Base-by-base conservation (phyloP, 2,329 filamentous ascomycete genomes). In the Fragosphaeria purpurea region DNA sequence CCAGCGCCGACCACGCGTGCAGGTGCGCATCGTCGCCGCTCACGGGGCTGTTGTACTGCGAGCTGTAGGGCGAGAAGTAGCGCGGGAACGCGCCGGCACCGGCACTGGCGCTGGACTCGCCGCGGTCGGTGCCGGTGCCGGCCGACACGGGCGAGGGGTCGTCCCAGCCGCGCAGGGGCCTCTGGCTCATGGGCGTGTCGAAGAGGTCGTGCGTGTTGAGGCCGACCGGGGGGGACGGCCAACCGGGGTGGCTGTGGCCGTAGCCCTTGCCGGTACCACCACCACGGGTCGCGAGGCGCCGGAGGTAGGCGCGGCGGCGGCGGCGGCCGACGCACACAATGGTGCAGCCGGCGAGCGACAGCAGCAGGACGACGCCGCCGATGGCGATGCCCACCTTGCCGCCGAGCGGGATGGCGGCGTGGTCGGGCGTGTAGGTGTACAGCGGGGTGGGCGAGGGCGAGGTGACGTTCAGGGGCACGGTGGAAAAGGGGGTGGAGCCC, bases 21-120 rank as follows among this genome's bases (percentile, higher is more conserved):
- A 57, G 55, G 0, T 60, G 58, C 51, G 13, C 60, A 38, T 73
- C 71, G 35, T 73, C 72, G 0, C 65, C 72, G 48, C 69, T 76
- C 53, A 78, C 68, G 1, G 79, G 79, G 58, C 77, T 81, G 61
- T 69, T 78, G 63, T 73, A 82, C 53, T 79, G 75, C 41, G 77
- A 80, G 22, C 69, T 71, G 59, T 82, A 83, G 0, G 80, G 79
- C 4, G 77, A 80, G 55, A 80, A 73, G 63, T 81, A 79, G 6
- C 68, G 70, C 1, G 55, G 67, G 56, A 55, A 49, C 54, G 35
- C 35, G 44, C 54, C 53, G 22, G 22, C 22, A 22, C 22, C 22
- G 22, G 22, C 22, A 3, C 22, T 22, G 22, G 22, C 3, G 33
- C 40, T 49, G 22, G 51, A 44, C 47, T 48, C 49, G 12, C 34